Conservation (phyloP, 768 basidiomycete species). For the Lactifluus pinguis region DNA sequence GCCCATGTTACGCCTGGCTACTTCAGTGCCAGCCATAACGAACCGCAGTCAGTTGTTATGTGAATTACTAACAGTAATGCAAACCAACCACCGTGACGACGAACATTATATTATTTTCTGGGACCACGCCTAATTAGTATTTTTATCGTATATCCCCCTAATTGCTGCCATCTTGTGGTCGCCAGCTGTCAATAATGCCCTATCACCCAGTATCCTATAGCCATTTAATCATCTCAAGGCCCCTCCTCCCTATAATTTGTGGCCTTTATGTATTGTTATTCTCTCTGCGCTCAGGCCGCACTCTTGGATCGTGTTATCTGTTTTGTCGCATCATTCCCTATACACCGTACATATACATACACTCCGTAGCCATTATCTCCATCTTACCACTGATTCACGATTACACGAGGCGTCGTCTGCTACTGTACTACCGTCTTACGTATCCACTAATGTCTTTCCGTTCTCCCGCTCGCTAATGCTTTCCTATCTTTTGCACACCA, state of each 20-base stretch:
- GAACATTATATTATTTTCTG: slow-evolving; percentile 5
- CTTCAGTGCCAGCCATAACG: slow-evolving; percentile 8
- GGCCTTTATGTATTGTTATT: slow-evolving; percentile 15
- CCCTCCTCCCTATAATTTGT: not conserved
- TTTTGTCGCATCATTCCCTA: slow-evolving; percentile 10
- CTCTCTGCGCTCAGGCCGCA: slow-evolving; percentile 3
- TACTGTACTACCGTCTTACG: slow-evolving; percentile 7
- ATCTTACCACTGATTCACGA: slow-evolving; percentile 5
- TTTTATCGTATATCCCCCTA: slow-evolving; percentile 3
- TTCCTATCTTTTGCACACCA: slow-evolving; percentile 12
- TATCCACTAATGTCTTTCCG: not conserved
- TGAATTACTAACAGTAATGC: slow-evolving; percentile 8
- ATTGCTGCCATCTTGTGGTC: slow-evolving; percentile 12
- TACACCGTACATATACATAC: slow-evolving; percentile 14
- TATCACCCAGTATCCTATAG: slow-evolving; percentile 4
- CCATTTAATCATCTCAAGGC: slow-evolving; percentile 1
- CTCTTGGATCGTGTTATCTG: slow-evolving; percentile 9
- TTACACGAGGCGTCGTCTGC: slow-evolving; percentile 10
- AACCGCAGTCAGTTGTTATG: slow-evolving; percentile 20
- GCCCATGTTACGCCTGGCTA: slow-evolving; percentile 2
- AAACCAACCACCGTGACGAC: slow-evolving; percentile 3
- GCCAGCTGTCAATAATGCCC: slow-evolving; percentile 7
- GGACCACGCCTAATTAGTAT: slow-evolving; percentile 5
- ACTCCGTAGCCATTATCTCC: slow-evolving; percentile 7
- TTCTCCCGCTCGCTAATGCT: slow-evolving; percentile 5